Percentiles rank a stretch among this genome's conserved stretches.
Conservation (phyloP, 192 early-diverging fungal genomes). For the Pecoramyces ruminantium region DNA sequence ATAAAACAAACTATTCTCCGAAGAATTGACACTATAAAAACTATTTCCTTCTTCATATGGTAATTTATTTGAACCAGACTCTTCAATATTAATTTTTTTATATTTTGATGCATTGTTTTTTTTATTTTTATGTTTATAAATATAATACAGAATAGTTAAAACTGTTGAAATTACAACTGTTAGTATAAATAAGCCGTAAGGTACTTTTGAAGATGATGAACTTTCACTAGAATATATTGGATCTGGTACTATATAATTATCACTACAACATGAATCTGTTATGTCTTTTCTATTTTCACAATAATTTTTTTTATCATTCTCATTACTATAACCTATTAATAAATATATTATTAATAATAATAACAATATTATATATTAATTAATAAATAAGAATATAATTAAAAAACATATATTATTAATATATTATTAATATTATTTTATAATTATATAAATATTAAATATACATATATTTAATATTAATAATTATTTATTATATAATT, state of each 20-base stretch:
- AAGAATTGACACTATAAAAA: background rate
- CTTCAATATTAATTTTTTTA: background rate
- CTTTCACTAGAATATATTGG: background rate
- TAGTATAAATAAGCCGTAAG: background rate
- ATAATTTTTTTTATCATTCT: background rate
- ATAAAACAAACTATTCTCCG: constrained; percentile 9
- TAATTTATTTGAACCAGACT: background rate
- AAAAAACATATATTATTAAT: too few relatives aligned
- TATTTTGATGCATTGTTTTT: background rate
- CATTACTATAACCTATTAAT: background rate
- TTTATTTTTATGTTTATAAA: background rate
- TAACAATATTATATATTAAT: background rate
- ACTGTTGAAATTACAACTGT: background rate
- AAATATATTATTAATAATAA: background rate
- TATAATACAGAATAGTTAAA: background rate
- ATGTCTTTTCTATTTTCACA: background rate
- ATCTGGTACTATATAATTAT: background rate
- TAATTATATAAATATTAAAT: too few relatives aligned
- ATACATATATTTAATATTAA: too few relatives aligned
- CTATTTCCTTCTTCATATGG: background rate
- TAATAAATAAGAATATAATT: too few relatives aligned
- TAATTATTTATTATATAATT: too few relatives aligned
- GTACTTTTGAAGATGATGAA: background rate
- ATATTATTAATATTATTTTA: too few relatives aligned
- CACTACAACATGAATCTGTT: background rate